Evolutionary conservation across 805 yeast genomes (phyloP), one percentile per base, ranked within the genome.

Genomic region (Wickerhamiella brachini): DNA sequence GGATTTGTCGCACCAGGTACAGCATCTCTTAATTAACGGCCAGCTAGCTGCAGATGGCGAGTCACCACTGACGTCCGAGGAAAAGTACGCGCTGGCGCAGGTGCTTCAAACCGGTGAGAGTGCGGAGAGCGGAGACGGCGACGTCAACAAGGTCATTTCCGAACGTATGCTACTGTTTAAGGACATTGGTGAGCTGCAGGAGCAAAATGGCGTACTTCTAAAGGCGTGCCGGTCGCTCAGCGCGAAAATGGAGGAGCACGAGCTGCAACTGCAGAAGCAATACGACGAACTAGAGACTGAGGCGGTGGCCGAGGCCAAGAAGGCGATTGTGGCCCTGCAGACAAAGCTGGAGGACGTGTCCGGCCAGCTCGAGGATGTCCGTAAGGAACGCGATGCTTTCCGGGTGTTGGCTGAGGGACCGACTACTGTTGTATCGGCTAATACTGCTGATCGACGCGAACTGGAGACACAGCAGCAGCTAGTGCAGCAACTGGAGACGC

Each of bases 1-100:
- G 26, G 97, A 90, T 60, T 68, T 90, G 41, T 85, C 94, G 6
- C 78, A 80, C 44, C 97, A 90, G 63, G 75, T 93, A n/a, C 86
- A 85, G 57, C 75, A 73, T 47, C 71, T 88, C 38, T 71, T 90
- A 39, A 75, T 83, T 15, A 70, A 70, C 51, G 53, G 62, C 39
- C 86, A 84, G 60, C 71, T 85, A 1, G 72, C 79, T 26, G 73
- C 79, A 45, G 76, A 74, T 12, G 69, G 76, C n/a, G 77, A 77
- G 38, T 69, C 72, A 41, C 85, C 90, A 8, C 67, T 90, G 38
- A 75, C 83, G 5, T 65, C 71, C 0, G 76, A 76, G 13, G 96
- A 90, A 59, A 74, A 75, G 56, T 71, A 70, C n/a, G 80, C 81
- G 23, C 72, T 88, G 23, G 78, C 77, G 21, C 75, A 73, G 48